Evolutionary conservation across 2,329 filamentous ascomycete species (phyloP).

Genomic region (Chlorencoelia australis): DNA sequence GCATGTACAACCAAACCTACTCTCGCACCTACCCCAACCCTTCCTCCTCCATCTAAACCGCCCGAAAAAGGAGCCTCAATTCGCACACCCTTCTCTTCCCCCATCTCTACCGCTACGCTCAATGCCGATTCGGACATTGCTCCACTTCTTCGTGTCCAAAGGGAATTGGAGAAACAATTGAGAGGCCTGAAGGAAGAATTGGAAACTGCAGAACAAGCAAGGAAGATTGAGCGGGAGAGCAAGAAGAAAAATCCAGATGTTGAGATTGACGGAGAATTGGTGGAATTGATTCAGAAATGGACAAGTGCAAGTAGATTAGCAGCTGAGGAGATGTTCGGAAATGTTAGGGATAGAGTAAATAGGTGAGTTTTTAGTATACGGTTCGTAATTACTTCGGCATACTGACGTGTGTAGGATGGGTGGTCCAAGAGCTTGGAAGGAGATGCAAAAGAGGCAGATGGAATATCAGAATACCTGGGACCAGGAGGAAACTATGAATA

Average conservation of each 20-base stretch:
- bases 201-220: constrained; percentile 42
- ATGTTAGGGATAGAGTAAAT: constrained; percentile 48
- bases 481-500: constrained; percentile 16
- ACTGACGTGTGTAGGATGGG: constrained; percentile 46
- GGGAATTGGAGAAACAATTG: constrained; percentile 26
- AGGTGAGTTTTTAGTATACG: too few species aligned
- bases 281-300: constrained; percentile 50
- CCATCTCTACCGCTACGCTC: constrained; percentile 23
- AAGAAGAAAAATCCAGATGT: constrained; percentile 28
- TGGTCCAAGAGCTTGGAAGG: constrained; percentile 47
- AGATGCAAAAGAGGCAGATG: constrained; percentile 37
- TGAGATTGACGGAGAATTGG: constrained; percentile 47
- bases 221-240: constrained; percentile 35
- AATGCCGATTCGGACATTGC: constrained; percentile 25
- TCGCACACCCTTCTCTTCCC: constrained; percentile 21
- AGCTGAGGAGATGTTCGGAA: constrained; percentile 57
- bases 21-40: constrained; percentile 1
- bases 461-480: constrained; percentile 33
- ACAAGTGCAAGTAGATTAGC: constrained; percentile 46
- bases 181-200: constrained; percentile 30
- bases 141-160: constrained; percentile 23
- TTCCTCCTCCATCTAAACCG: constrained; percentile 5
- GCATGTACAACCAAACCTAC: background rate
- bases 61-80: constrained; percentile 3
- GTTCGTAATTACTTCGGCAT: too few species aligned